These are phyloP conservation scores for Viola pubescens DNA, from an alignment of 441 rosid genomes.

Conservation along the genomic window DNA sequence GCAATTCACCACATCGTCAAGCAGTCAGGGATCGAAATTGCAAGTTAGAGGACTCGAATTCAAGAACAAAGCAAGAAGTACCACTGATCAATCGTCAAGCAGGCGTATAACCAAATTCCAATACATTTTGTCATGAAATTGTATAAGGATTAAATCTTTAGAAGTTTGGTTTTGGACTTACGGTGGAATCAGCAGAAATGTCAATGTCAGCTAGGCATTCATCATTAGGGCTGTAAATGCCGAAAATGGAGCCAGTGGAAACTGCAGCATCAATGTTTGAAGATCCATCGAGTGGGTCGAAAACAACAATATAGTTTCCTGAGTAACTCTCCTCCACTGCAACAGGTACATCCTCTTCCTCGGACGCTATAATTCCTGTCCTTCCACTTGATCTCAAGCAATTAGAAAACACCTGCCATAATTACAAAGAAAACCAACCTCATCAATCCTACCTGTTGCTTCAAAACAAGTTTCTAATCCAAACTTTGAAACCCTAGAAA, in stretches of 20 bases:
- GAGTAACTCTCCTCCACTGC: conserved; percentile 93
- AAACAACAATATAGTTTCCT: conserved; percentile 82
- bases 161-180: conserved; percentile 19
- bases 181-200: conserved; percentile 48
- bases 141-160: background rate
- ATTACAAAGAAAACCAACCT: background rate
- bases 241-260: conserved; percentile 93
- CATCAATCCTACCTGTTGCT: too few species aligned
- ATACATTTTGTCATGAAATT: too few species aligned
- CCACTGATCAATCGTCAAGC: too few species aligned
- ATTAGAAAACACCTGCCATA: conserved; percentile 69
- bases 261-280: conserved; percentile 92
- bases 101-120: too few species aligned
- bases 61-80: too few species aligned
- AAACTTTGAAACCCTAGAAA: too few species aligned
- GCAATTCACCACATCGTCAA: conserved; percentile 19
- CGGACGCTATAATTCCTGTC: conserved; percentile 90
- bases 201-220: conserved; percentile 72
- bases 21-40: background rate
- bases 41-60: too few species aligned
- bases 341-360: conserved; percentile 95
- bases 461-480: too few species aligned
- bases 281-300: conserved; percentile 94
- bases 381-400: conserved; percentile 91
- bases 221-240: conserved; percentile 81